phyloP scores from a whole-genome alignment of 495 filamentous ascomycete species.

The Aspergillus carlsbadensis region DNA sequence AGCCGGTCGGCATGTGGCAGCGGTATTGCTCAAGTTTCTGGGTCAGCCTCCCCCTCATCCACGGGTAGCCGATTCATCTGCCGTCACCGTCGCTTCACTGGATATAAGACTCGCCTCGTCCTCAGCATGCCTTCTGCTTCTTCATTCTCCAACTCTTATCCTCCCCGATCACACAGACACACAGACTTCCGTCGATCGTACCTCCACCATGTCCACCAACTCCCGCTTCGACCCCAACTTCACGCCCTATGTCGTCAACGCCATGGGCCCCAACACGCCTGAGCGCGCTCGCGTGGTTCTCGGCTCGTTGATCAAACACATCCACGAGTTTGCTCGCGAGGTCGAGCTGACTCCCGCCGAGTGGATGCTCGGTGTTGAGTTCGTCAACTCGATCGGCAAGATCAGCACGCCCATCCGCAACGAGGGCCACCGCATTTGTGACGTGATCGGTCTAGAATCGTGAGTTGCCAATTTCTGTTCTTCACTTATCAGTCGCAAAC shows the following conservation, averaged over 20 bases:
- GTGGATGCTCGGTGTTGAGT: slow-evolving; percentile 76
- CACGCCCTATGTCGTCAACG: slow-evolving; percentile 70
- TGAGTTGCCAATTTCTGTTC: slow-evolving; percentile 34
- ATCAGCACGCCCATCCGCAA: slow-evolving; percentile 61
- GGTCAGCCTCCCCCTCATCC: slow-evolving; percentile 16
- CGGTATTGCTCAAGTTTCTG: slow-evolving; percentile 1
- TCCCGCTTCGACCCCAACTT: slow-evolving; percentile 69
- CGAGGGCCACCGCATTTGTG: slow-evolving; percentile 75
- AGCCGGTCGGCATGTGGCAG: slow-evolving; percentile 22
- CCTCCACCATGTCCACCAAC: slow-evolving; percentile 30
- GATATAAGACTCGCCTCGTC: slow-evolving; percentile 15
- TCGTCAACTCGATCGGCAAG: slow-evolving; percentile 52
- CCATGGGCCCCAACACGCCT: slow-evolving; percentile 72
- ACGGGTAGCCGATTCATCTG: slow-evolving; percentile 28
- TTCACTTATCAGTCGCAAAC: not conserved
- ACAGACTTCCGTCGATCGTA: not conserved
- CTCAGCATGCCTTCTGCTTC: not conserved
- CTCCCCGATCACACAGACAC: not conserved
- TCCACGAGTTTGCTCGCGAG: slow-evolving; percentile 83
- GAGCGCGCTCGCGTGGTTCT: slow-evolving; percentile 66
- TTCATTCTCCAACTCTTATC: not conserved
- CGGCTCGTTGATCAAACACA: slow-evolving; percentile 65
- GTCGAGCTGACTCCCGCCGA: slow-evolving; percentile 77
- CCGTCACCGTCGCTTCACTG: slow-evolving; percentile 17
- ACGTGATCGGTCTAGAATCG: slow-evolving; percentile 81